phyloP scores from a whole-genome alignment of 805 yeast species.

The Pichia heedii region DNA sequence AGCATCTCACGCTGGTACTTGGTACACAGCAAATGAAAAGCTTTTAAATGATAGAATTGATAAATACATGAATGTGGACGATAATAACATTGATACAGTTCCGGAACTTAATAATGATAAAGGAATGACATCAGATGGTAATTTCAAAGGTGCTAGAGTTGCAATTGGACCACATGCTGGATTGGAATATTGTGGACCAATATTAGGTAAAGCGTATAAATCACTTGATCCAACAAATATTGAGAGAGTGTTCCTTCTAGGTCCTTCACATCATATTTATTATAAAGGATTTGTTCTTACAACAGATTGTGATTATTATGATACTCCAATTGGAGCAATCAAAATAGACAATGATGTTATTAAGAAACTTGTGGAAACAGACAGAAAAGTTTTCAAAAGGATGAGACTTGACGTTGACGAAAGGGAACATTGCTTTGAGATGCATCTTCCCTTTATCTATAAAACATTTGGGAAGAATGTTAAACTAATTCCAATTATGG shows the following conservation, averaged over 20 bases:
- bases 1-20: conserved; percentile 86
- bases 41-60: conserved; percentile 43
- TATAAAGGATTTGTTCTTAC: conserved; percentile 52
- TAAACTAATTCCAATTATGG: conserved; percentile 67
- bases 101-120: too few relatives aligned
- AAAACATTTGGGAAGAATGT: conserved; percentile 24
- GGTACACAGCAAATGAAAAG: conserved; percentile 55
- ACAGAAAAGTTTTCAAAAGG: conserved; percentile 36
- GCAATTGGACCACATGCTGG: conserved; percentile 83
- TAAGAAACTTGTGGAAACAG: conserved; percentile 26
- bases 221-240: conserved; percentile 52
- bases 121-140: not conserved
- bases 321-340: conserved; percentile 77
- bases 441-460: conserved; percentile 79
- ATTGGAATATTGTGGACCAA: conserved; percentile 67
- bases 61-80: conserved; percentile 32
- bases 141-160: conserved; percentile 34
- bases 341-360: conserved; percentile 50
- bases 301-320: conserved; percentile 45
- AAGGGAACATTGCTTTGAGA: conserved; percentile 87
- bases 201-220: conserved; percentile 68
- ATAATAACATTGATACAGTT: conserved; percentile 1
- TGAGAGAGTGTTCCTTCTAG: conserved; percentile 67
- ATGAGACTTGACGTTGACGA: conserved; percentile 61
- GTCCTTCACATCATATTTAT: conserved; percentile 90